Conservation (phyloP, 345 rosid genomes). For the Bretschneidera sinensis region DNA sequence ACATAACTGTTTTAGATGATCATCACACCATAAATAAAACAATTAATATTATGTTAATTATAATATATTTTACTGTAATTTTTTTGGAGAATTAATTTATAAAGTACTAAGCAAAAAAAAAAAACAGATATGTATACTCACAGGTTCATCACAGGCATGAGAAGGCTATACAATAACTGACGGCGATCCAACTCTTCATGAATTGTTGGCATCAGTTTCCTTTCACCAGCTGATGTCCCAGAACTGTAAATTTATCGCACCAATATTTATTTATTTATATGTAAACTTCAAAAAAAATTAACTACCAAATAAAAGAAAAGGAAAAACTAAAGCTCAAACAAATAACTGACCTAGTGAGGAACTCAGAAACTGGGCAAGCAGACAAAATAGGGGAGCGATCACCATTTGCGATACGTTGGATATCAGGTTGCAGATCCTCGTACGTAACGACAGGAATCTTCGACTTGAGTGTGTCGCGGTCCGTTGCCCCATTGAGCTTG, state of each 20-base stretch:
- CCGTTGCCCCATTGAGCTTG: slow-evolving; percentile 47
- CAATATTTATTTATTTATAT: no score
- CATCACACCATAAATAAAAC: no score
- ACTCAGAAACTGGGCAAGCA: slow-evolving; percentile 65
- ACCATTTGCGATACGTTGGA: slow-evolving; percentile 72
- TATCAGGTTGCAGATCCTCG: slow-evolving; percentile 65
- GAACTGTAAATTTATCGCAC: slow-evolving; percentile 49
- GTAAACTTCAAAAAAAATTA: neutral
- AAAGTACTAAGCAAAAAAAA: no score
- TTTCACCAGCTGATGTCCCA: slow-evolving; percentile 96
- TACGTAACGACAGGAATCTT: slow-evolving; percentile 58
- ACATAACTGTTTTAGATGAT: no score
- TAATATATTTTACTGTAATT: no score
- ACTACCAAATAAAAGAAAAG: neutral
- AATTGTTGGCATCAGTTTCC: slow-evolving; percentile 90
- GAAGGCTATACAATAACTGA: slow-evolving; percentile 63
- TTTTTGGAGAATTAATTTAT: no score
- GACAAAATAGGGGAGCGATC: slow-evolving; percentile 71
- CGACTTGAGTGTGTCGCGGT: slow-evolving; percentile 49
- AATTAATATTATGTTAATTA: no score
- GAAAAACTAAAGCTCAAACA: no score
- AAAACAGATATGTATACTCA: slow-evolving; percentile 24
- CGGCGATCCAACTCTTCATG: slow-evolving; percentile 81
- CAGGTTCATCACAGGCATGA: slow-evolving; percentile 94
- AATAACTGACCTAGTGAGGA: slow-evolving; percentile 85